Evolutionary conservation across 2,329 filamentous ascomycete species (phyloP).

Genomic region (Neoscytalidium dimidiatum): DNA sequence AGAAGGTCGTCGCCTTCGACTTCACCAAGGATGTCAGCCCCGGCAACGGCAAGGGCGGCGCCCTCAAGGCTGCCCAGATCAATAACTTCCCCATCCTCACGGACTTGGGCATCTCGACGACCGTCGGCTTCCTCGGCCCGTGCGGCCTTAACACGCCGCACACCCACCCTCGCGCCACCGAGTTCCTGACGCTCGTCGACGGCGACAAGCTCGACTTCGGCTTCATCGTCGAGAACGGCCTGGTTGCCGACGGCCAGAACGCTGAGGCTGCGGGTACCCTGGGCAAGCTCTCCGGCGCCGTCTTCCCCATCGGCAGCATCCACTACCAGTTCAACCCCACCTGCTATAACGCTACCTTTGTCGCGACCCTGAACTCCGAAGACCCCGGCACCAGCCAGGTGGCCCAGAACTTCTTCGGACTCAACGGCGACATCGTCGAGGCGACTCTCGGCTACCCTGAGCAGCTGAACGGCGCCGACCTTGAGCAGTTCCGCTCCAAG

Average conservation of each 20-base stretch:
- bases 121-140: constrained; percentile 42
- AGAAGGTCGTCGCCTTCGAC: constrained; percentile 63
- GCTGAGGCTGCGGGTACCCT: constrained; percentile 44
- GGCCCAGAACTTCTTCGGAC: constrained; percentile 47
- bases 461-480: constrained; percentile 35
- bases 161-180: constrained; percentile 51
- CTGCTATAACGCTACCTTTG: constrained; percentile 47
- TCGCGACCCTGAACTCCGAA: constrained; percentile 46
- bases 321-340: constrained; percentile 53
- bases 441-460: constrained; percentile 41
- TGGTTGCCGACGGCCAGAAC: constrained; percentile 33
- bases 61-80: constrained; percentile 31
- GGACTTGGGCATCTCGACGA: constrained; percentile 40
- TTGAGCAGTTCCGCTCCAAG: constrained; percentile 36
- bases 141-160: constrained; percentile 53
- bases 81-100: constrained; percentile 43
- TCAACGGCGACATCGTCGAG: constrained; percentile 39
- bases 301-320: constrained; percentile 49
- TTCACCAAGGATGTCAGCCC: constrained; percentile 37
- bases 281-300: constrained; percentile 46
- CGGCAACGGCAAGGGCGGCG: constrained; percentile 7
- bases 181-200: constrained; percentile 49
- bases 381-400: constrained; percentile 46
- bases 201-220: constrained; percentile 44
- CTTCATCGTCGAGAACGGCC: constrained; percentile 50